Percentiles rank a stretch among this genome's conserved stretches.
Evolutionary conservation across 345 rosid genomes (phyloP).

Genomic region (Isatis tinctoria): DNA sequence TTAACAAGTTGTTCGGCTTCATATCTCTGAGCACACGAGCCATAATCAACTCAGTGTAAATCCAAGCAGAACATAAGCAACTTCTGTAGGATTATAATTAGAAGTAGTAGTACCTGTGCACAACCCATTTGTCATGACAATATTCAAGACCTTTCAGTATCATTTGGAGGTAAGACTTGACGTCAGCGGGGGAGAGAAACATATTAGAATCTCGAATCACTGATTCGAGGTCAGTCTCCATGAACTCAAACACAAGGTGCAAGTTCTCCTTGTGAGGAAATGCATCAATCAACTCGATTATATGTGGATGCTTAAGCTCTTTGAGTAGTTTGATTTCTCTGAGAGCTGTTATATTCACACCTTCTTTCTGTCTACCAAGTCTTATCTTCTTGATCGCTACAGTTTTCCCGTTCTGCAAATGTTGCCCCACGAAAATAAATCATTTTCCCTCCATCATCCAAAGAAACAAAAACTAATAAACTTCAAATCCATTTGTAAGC

Average conservation of each 20-base stretch:
- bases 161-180: slow-evolving; percentile 87
- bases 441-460: background rate
- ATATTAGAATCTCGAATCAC: slow-evolving; percentile 84
- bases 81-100: background rate
- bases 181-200: slow-evolving; percentile 85
- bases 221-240: slow-evolving; percentile 98
- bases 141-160: slow-evolving; percentile 73
- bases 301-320: slow-evolving; percentile 79
- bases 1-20: slow-evolving; percentile 94
- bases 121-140: slow-evolving; percentile 88
- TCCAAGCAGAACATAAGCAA: background rate
- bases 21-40: slow-evolving; percentile 58
- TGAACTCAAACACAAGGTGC: slow-evolving; percentile 92
- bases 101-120: slow-evolving; percentile 57
- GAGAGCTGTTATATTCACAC: slow-evolving; percentile 88
- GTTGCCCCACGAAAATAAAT: slow-evolving; percentile 3
- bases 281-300: slow-evolving; percentile 82
- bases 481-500: background rate
- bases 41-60: background rate
- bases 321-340: slow-evolving; percentile 91
- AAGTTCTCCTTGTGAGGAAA: slow-evolving; percentile 94
- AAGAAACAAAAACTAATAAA: background rate
- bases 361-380: slow-evolving; percentile 90
- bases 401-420: slow-evolving; percentile 61
- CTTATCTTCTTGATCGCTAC: slow-evolving; percentile 98